Evolutionary conservation across 176 grass and related monocot species (phyloP).

Genomic region (Bothriochloa decipiens): DNA sequence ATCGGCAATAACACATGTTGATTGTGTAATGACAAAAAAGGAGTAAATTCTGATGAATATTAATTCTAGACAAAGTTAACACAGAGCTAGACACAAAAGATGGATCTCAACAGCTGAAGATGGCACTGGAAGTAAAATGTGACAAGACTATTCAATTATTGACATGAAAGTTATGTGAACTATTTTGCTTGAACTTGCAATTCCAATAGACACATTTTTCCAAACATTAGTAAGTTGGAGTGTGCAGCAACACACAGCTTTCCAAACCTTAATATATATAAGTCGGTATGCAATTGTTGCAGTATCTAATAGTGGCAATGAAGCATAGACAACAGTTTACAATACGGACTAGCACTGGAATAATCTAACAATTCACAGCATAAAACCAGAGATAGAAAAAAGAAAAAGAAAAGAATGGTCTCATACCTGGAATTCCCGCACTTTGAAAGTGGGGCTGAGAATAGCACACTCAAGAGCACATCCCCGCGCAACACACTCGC

Average conservation of each 20-base stretch:
- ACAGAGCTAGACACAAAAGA: neutral
- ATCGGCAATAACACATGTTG: neutral
- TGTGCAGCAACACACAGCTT: neutral
- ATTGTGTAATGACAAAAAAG: too few relatives aligned
- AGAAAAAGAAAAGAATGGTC: neutral
- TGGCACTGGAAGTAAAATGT: neutral
- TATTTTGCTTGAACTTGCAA: neutral
- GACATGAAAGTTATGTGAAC: neutral
- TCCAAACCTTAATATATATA: neutral
- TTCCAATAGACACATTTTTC: neutral
- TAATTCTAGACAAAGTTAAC: neutral
- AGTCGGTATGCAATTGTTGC: neutral
- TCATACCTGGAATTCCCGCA: slow-evolving; percentile 89
- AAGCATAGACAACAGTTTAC: neutral
- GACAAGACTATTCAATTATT: neutral
- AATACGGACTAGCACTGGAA: neutral
- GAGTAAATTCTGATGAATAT: too few relatives aligned
- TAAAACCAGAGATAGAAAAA: neutral
- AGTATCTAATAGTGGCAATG: neutral
- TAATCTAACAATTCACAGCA: neutral
- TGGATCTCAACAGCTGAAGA: neutral
- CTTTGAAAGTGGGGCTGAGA: slow-evolving; percentile 95
- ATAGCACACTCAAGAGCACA: slow-evolving; percentile 87
- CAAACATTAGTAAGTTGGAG: neutral
- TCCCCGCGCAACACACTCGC: slow-evolving; percentile 83